Evolutionary conservation across 768 basidiomycete species (phyloP), one percentile per base, ranked within the genome.

Genomic region (Lentinula edodes): DNA sequence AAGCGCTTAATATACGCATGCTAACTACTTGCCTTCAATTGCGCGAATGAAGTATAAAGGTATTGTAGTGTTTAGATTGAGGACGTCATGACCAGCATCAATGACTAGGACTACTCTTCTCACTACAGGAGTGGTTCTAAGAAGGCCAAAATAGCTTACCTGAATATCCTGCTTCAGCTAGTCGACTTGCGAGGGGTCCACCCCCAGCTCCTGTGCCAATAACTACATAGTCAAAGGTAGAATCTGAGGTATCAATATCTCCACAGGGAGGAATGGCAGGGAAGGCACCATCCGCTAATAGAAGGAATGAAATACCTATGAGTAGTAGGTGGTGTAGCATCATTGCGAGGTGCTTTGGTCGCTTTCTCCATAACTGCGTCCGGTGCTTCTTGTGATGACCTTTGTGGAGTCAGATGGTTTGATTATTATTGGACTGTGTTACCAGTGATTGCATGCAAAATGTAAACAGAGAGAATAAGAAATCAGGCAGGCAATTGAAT

Each of bases 1-100:
- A 34, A 28, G 28, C 18, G 6, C 13, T 15, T 32, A 13, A 52
- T 15, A 28, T 28, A 28, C 2, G 28, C n/a, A 52, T 0, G 15
- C 28, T 5, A 20, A 32, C 12, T 35, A 43, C 60, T 9, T 42
- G 71, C 72, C 72, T 52, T 71, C 69, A 6, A 67, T 55, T 10
- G 70, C 67, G 0, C 71, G 69, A 10, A 65, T 38, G 52, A 65
- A 64, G 52, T 68, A 73, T 12, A 66, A 61, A 3, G 70, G 72
- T 23, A 74, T 66, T 0, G 70, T 74, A 1, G 72, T 70, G 43
- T 73, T 72, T 32, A 69, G 34, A 41, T 65, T 70, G 35, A 62
- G 60, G n/a, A 68, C 65, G 34, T 68, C 69, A 52, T 70, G 67
- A 1, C 73, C 70, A 9, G 71, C 69, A 36, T 74, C 73, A n/a